Conservation (phyloP, 306 rosid species). For the Mimosa bimucronata region DNA sequence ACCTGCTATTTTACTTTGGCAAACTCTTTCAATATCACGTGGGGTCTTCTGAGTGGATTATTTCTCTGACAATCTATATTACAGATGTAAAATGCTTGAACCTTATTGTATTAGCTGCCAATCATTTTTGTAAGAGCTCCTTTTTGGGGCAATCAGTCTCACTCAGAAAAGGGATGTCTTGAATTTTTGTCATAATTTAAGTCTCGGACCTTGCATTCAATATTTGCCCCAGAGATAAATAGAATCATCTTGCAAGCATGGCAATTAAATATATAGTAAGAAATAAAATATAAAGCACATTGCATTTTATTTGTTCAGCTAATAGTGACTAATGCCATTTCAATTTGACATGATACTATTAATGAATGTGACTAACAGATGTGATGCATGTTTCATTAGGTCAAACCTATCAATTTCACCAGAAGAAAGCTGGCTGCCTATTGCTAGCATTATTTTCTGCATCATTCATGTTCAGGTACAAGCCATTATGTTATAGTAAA, state of each 20-base stretch:
- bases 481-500: background rate
- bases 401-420: slow-evolving; percentile 80
- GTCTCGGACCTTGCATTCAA: background rate
- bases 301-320: background rate
- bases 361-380: background rate
- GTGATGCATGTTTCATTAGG: slow-evolving; percentile 49
- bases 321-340: background rate
- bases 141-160: background rate
- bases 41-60: background rate
- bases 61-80: background rate
- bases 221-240: background rate
- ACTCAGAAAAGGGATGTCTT: background rate
- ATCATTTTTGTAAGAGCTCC: background rate
- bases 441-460: slow-evolving; percentile 86
- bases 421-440: slow-evolving; percentile 94
- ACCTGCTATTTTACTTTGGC: background rate
- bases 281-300: background rate
- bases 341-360: background rate
- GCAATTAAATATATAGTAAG: background rate
- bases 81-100: background rate
- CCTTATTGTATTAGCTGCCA: background rate
- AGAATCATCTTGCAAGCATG: background rate
- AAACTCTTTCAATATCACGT: background rate
- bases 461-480: slow-evolving; percentile 86
- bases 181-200: background rate